A percentile compares a stretch with the other conserved stretches of the same genome.
Evolutionary conservation across 495 filamentous ascomycete species (phyloP).

Genomic region (Bacidia gigantensis): DNA sequence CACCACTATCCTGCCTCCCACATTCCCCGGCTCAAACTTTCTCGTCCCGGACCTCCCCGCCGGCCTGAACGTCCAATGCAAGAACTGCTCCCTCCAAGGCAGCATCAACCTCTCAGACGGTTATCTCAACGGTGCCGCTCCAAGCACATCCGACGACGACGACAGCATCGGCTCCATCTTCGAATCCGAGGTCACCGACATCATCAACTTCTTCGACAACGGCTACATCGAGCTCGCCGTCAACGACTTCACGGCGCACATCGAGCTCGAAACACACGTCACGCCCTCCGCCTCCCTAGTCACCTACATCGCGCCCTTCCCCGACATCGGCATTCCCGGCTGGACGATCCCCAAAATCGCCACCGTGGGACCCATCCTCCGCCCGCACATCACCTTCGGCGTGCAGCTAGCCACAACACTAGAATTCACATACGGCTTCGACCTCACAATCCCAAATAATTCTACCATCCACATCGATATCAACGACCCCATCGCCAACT

Average conservation of each 20-base stretch:
- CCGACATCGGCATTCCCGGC: constrained; percentile 18
- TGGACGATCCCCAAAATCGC: constrained; percentile 23
- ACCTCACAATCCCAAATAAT: constrained; percentile 20
- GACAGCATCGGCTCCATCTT: not conserved
- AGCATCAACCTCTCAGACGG: constrained; percentile 19
- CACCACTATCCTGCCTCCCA: constrained; percentile 13
- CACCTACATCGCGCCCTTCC: constrained; percentile 14
- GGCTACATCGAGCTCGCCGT: constrained; percentile 18
- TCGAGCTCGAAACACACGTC: constrained; percentile 20
- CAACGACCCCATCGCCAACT: constrained; percentile 10
- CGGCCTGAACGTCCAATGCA: constrained; percentile 19
- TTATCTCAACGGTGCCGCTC: constrained; percentile 11
- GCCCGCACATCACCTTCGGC: constrained; percentile 13
- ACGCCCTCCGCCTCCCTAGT: constrained; percentile 7
- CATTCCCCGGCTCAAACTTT: not conserved
- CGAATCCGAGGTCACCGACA: constrained; percentile 4
- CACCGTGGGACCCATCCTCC: constrained; percentile 19
- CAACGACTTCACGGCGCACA: constrained; percentile 19
- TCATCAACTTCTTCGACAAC: constrained; percentile 16
- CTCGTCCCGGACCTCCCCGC: constrained; percentile 6
- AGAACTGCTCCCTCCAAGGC: constrained; percentile 21
- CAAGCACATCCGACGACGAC: not conserved
- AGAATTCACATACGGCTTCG: constrained; percentile 23
- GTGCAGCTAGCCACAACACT: constrained; percentile 13
- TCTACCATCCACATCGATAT: constrained; percentile 20